phyloP scores from a whole-genome alignment of 768 basidiomycete genomes.

The Suillus alpinus region DNA sequence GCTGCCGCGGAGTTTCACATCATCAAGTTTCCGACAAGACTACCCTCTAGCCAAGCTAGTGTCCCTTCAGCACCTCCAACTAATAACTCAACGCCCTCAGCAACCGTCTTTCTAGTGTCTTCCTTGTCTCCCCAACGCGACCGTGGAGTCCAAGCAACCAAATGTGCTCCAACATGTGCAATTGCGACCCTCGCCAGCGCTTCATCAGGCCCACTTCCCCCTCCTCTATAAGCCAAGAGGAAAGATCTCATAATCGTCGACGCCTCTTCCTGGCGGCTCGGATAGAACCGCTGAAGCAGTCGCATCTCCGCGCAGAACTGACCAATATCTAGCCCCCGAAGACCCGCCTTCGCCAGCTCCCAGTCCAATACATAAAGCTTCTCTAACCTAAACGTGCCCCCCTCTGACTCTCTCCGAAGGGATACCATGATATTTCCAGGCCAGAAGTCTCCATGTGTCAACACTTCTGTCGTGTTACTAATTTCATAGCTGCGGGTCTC shows the following conservation, averaged over 20 bases:
- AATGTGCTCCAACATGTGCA: conserved; percentile 54
- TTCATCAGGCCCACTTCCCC: conserved; percentile 18
- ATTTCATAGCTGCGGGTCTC: conserved; percentile 31
- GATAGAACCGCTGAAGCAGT: conserved; percentile 46
- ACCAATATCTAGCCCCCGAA: conserved; percentile 57
- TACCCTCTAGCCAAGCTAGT: conserved; percentile 23
- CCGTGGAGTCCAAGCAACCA: conserved; percentile 49
- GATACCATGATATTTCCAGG: conserved; percentile 62
- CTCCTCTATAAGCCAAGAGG: conserved; percentile 41
- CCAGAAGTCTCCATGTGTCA: conserved; percentile 64
- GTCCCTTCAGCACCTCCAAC: conserved; percentile 31
- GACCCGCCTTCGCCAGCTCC: conserved; percentile 60
- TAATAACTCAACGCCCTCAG: conserved; percentile 47
- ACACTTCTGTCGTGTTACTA: conserved; percentile 25
- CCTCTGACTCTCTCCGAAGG: conserved; percentile 27
- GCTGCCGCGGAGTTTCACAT: not conserved
- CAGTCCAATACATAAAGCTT: conserved; percentile 58
- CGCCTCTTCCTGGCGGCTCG: conserved; percentile 36
- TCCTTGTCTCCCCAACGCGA: conserved; percentile 49
- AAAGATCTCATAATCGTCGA: conserved; percentile 41
- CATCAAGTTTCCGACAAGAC: conserved; percentile 26
- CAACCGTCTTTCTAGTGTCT: conserved; percentile 45
- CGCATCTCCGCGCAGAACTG: conserved; percentile 64
- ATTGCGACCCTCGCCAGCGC: conserved; percentile 35
- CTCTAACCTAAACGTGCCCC: conserved; percentile 29